phyloP scores from a whole-genome alignment of 2,329 filamentous ascomycete species.

The Aspergillus fructus region DNA sequence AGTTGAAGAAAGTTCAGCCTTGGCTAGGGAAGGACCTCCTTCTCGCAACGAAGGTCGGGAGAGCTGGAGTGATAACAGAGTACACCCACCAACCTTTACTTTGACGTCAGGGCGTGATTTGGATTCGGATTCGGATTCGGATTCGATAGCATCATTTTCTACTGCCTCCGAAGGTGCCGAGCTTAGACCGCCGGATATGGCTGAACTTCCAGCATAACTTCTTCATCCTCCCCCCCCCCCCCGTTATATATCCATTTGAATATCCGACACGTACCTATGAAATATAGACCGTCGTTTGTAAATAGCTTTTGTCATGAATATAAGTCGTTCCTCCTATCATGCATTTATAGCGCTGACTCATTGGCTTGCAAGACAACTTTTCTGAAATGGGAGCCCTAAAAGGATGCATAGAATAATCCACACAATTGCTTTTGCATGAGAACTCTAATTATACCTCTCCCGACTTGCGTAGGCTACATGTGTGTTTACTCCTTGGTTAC shows the following conservation, averaged over 20 bases:
- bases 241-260: neutral
- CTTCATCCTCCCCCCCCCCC: no score
- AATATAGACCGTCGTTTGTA: no score
- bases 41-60: neutral
- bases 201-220: slow-evolving; percentile 6
- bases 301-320: no score
- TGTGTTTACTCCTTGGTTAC: no score
- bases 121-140: slow-evolving; percentile 5
- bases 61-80: neutral
- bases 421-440: no score
- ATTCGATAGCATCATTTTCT: slow-evolving; percentile 25
- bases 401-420: no score
- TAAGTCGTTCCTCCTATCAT: no score
- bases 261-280: neutral
- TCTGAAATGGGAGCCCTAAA: no score
- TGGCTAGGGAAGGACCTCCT: neutral
- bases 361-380: no score
- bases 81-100: neutral
- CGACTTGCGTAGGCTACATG: no score
- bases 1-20: neutral
- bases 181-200: neutral
- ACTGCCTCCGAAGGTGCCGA: slow-evolving; percentile 24
- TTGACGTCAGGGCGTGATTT: neutral
- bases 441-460: no score
- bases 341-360: no score